Base-by-base conservation (phyloP, 352 stramenopile genomes). In the Phytophthora sp. region DNA sequence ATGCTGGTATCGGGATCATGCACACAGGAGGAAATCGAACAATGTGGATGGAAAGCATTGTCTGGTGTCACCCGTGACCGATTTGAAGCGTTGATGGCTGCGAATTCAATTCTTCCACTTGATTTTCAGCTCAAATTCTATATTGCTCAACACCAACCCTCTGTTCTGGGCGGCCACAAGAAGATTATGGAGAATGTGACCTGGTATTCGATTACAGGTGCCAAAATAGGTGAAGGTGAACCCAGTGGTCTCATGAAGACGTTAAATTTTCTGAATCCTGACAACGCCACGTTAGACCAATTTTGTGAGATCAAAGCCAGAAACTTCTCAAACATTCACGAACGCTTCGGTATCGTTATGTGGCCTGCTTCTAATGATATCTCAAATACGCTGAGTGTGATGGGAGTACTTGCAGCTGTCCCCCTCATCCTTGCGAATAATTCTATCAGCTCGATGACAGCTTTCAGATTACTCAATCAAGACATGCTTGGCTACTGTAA, bases 91-190 rank as follows among this genome's bases (percentile, higher is more conserved):
- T 10, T 66, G 10, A 46, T 5, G 4, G 30, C 45, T 20, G 23
- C 31, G 5, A 58, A 66, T 30, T 23, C 10, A 20, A 20, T 66
- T 28, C 41, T 66, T n/a, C 26, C 46, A 1, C 23, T 26, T 0
- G 48, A 24, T 15, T 42, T 54, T 5, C 56, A 66, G 13, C 11
- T 66, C 4, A 58, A 46, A 12, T 54, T 59, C 6, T 66, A 59
- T 35, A 32, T 57, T 9, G 57, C 31, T 42, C 11, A 30, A 2
- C 17, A 54, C 11, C 30, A 24, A 4, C 31, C 18, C 27, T n/a
- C n/a, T 20, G 12, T 17, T 5, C 21, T 3, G 10, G 13, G 26
- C 4, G 20, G 26, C 8, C 15, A 17, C 15, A n/a, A 24, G 10
- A 30, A 41, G 12, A 34, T 21, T 9, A 21, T 34, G 28, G 39